A percentile compares a stretch with the other conserved stretches of the same genome.
Evolutionary conservation across 495 filamentous ascomycete species (phyloP).

Genomic region (Lasiosphaeria hispida): DNA sequence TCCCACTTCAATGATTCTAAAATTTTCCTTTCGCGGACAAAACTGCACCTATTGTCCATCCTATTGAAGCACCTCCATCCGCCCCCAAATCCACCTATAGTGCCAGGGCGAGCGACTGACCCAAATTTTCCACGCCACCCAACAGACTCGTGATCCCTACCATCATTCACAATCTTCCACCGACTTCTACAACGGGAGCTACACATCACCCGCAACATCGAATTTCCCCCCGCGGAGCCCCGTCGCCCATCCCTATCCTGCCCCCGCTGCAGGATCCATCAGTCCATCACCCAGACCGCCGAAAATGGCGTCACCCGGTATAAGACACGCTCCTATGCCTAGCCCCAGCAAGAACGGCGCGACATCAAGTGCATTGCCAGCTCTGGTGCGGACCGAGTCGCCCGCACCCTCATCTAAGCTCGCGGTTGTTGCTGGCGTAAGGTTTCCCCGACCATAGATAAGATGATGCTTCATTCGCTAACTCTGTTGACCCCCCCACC

Average conservation of each 20-base stretch:
- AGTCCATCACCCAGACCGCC: conserved; percentile 50
- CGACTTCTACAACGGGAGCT: conserved; percentile 54
- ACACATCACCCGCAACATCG: conserved; percentile 56
- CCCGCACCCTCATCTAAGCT: conserved; percentile 31
- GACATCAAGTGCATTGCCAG: conserved; percentile 38
- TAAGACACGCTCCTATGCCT: conserved; percentile 44
- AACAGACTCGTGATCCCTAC: conserved; percentile 53
- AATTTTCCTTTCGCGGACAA: conserved; percentile 10
- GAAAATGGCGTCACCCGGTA: conserved; percentile 51
- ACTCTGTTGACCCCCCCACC: conserved; percentile 13
- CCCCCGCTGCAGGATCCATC: conserved; percentile 52
- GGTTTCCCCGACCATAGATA: conserved; percentile 27
- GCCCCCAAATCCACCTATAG: conserved; percentile 5
- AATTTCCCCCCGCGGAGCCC: conserved; percentile 55
- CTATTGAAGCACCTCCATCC: not conserved
- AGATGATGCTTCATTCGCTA: conserved; percentile 5
- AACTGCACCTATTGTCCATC: not conserved
- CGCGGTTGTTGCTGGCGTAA: conserved; percentile 36
- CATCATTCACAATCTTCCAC: conserved; percentile 41
- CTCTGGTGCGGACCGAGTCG: conserved; percentile 46
- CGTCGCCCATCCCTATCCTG: conserved; percentile 52
- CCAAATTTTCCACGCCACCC: conserved; percentile 18
- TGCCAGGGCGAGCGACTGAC: conserved; percentile 17
- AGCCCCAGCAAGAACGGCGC: conserved; percentile 45
- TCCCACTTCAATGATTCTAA: not conserved